A percentile compares a stretch with the other conserved stretches of the same genome.
Evolutionary conservation across 495 filamentous ascomycete species (phyloP).

Genomic region (Chaetomium cochliodes): DNA sequence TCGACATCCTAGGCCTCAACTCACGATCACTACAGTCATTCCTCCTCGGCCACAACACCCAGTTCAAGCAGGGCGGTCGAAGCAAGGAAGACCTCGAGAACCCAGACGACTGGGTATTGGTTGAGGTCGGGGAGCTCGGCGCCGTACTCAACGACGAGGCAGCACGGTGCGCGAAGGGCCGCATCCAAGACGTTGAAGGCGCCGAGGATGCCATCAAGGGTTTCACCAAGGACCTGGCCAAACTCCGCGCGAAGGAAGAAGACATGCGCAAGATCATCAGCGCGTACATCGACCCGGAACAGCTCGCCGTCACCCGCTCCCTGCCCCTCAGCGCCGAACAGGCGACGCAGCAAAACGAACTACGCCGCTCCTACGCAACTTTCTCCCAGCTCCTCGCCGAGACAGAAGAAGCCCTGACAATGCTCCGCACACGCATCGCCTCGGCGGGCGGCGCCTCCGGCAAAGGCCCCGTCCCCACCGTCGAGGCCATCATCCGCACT

Average conservation of each 20-base stretch:
- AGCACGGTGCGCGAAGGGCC: conserved; percentile 54
- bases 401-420: conserved; percentile 73
- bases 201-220: conserved; percentile 61
- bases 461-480: conserved; percentile 62
- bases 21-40: conserved; percentile 72
- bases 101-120: conserved; percentile 64
- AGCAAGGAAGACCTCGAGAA: conserved; percentile 60
- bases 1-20: conserved; percentile 88
- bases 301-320: conserved; percentile 55
- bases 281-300: conserved; percentile 61
- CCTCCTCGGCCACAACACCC: conserved; percentile 59
- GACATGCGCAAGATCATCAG: conserved; percentile 71
- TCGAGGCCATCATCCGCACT: conserved; percentile 87
- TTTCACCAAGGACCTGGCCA: conserved; percentile 62
- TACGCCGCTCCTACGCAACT: conserved; percentile 65
- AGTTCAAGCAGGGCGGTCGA: conserved; percentile 51
- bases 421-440: conserved; percentile 78
- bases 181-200: conserved; percentile 60
- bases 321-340: conserved; percentile 82
- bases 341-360: conserved; percentile 72
- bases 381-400: conserved; percentile 73
- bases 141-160: conserved; percentile 57
- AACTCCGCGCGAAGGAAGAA: conserved; percentile 65
- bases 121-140: conserved; percentile 65
- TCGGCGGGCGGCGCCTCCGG: conserved; percentile 49